phyloP scores from a whole-genome alignment of 331 rosid species.

The Prunus yedoensis region DNA sequence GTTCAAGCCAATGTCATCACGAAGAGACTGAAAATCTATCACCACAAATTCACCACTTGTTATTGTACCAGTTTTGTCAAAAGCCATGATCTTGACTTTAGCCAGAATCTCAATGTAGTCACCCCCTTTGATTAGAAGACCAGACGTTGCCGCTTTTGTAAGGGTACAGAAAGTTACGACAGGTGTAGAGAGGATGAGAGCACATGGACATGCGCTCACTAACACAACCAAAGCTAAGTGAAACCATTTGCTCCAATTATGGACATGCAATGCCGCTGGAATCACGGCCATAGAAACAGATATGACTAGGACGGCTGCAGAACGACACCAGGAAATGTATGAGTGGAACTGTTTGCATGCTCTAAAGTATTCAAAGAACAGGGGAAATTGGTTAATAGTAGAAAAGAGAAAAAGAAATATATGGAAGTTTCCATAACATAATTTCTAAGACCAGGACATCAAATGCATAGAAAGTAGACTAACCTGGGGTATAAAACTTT shows the following conservation, averaged over 20 bases:
- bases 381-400: not conserved
- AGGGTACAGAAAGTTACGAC: slow-evolving; percentile 90
- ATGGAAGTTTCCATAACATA: not conserved
- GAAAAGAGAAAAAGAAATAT: too few species aligned
- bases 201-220: slow-evolving; percentile 92
- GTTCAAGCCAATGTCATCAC: slow-evolving; percentile 53
- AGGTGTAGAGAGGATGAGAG: slow-evolving; percentile 88
- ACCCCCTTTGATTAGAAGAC: slow-evolving; percentile 93
- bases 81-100: slow-evolving; percentile 68
- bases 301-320: slow-evolving; percentile 61
- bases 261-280: slow-evolving; percentile 50
- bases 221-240: slow-evolving; percentile 79
- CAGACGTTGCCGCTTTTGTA: slow-evolving; percentile 79
- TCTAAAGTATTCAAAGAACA: not conserved
- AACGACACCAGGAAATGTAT: not conserved
- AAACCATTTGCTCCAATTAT: slow-evolving; percentile 61
- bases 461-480: slow-evolving; percentile 8
- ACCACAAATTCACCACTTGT: slow-evolving; percentile 88
- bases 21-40: slow-evolving; percentile 55
- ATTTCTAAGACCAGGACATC: not conserved
- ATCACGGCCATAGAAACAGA: slow-evolving; percentile 58
- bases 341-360: not conserved
- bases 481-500: slow-evolving; percentile 88
- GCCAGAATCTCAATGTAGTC: slow-evolving; percentile 73
- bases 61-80: slow-evolving; percentile 93